Percentiles rank a stretch among this genome's conserved stretches.
Evolutionary conservation across 2,329 filamentous ascomycete genomes (phyloP).

Genomic region (Curvularia sp.): DNA sequence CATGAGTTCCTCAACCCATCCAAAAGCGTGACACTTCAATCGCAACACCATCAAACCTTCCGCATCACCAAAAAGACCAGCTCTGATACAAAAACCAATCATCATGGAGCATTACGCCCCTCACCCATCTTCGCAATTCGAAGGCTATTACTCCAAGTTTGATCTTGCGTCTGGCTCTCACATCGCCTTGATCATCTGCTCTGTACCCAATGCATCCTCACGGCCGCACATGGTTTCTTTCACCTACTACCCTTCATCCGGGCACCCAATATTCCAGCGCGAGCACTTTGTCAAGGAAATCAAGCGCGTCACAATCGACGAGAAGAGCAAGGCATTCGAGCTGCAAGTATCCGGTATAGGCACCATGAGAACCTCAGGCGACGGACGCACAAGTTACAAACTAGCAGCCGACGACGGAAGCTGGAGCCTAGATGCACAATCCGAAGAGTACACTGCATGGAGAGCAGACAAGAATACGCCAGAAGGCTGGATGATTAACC

Average conservation of each 20-base stretch:
- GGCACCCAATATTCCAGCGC: slow-evolving; percentile 48
- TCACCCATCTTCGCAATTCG: slow-evolving; percentile 54
- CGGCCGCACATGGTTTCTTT: slow-evolving; percentile 58
- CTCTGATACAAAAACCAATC: neutral
- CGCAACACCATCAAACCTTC: neutral
- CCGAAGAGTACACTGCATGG: slow-evolving; percentile 53
- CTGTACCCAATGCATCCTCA: slow-evolving; percentile 52
- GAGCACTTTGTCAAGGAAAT: slow-evolving; percentile 56
- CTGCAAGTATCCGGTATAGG: slow-evolving; percentile 53
- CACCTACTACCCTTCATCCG: slow-evolving; percentile 55
- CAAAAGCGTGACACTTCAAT: neutral
- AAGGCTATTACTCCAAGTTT: slow-evolving; percentile 62
- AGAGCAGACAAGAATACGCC: slow-evolving; percentile 48
- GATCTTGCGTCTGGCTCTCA: slow-evolving; percentile 56
- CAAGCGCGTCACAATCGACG: slow-evolving; percentile 40
- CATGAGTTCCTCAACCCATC: slow-evolving; percentile 23
- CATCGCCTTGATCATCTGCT: slow-evolving; percentile 57
- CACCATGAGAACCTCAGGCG: slow-evolving; percentile 45
- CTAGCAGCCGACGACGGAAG: slow-evolving; percentile 32
- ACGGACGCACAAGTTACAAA: slow-evolving; percentile 51
- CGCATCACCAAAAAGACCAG: neutral
- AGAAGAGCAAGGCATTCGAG: slow-evolving; percentile 49
- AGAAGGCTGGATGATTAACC: slow-evolving; percentile 55
- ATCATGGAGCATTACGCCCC: slow-evolving; percentile 55
- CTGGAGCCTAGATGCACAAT: slow-evolving; percentile 53